Conservation (phyloP, 2,329 filamentous ascomycete genomes). For the Fusarium proliferatum region DNA sequence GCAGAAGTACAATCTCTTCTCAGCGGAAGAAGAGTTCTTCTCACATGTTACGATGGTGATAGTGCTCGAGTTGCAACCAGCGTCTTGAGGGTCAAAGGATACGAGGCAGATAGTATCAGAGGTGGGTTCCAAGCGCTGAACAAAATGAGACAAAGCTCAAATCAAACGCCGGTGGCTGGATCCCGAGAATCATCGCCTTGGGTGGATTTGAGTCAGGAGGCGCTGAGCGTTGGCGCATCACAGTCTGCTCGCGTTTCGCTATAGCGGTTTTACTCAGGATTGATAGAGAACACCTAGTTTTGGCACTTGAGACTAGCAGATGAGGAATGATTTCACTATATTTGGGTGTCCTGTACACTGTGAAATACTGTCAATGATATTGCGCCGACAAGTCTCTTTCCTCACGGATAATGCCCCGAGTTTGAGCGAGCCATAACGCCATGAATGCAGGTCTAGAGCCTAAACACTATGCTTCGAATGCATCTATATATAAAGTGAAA, state of each 20-base stretch:
- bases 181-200: conserved; percentile 10
- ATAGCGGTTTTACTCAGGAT: background rate
- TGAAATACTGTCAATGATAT: background rate
- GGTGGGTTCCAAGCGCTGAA: conserved; percentile 60
- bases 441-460: background rate
- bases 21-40: conserved; percentile 52
- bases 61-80: conserved; percentile 65
- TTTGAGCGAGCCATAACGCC: background rate
- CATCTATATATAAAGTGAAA: too few relatives aligned
- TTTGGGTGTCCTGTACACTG: background rate
- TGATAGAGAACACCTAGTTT: background rate
- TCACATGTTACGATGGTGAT: conserved; percentile 66
- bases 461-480: too few relatives aligned
- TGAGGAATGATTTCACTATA: too few relatives aligned
- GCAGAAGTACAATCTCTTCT: conserved; percentile 40
- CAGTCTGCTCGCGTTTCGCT: conserved; percentile 18
- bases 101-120: conserved; percentile 58
- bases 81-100: conserved; percentile 62
- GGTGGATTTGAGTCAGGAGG: conserved; percentile 10
- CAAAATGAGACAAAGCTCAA: conserved; percentile 26
- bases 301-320: background rate
- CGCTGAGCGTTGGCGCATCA: background rate
- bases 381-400: too few relatives aligned
- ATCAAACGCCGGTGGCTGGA: background rate
- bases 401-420: background rate